Evolutionary conservation across 1,284 basidiomycete species (phyloP).

Genomic region (Kwoniella shivajii): DNA sequence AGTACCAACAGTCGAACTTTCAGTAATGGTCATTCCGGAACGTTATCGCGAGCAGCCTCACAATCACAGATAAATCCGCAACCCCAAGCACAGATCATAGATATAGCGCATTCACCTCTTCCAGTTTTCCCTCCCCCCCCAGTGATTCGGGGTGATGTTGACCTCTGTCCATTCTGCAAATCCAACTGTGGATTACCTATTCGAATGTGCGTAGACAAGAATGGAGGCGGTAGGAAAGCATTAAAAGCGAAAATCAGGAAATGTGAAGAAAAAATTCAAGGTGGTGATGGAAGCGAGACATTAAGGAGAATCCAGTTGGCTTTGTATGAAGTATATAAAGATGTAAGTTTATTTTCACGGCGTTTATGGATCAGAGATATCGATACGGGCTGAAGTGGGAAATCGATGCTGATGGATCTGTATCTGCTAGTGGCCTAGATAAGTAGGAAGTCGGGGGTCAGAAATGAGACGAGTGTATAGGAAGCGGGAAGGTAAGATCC

Average conservation of each 20-base stretch:
- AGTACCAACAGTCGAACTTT: background rate
- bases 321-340: constrained; percentile 4
- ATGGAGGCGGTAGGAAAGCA: constrained; percentile 31
- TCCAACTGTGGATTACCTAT: constrained; percentile 27
- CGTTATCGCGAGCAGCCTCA: background rate
- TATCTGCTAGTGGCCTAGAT: background rate
- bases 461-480: no score
- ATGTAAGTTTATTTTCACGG: constrained; percentile 5
- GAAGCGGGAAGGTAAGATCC: background rate
- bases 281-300: background rate
- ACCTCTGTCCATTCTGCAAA: constrained; percentile 37
- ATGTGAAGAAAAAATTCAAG: constrained; percentile 20
- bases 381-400: no score
- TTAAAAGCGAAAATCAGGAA: constrained; percentile 38
- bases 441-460: background rate
- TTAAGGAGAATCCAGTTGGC: background rate
- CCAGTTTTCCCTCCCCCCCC: background rate
- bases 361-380: no score
- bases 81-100: background rate
- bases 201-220: constrained; percentile 30
- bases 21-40: background rate
- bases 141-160: background rate
- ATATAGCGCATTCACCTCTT: background rate
- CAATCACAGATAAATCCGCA: background rate
- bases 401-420: background rate